phyloP scores from a whole-genome alignment of 1,284 basidiomycete species.

The Hypsizygus ulmarius region DNA sequence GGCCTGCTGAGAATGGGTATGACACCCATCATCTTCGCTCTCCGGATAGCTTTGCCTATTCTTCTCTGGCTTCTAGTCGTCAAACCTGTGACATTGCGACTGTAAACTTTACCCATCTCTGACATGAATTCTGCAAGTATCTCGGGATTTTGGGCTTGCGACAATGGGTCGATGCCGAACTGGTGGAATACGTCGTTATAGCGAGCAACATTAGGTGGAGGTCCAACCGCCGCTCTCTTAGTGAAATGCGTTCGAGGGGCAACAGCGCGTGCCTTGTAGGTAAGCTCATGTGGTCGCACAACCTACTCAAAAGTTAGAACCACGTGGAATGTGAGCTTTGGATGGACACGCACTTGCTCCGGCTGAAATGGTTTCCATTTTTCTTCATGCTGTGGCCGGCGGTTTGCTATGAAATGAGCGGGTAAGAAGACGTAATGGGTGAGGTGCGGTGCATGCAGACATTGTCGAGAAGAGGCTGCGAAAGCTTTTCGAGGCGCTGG shows the following conservation, averaged over 20 bases:
- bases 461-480: not conserved
- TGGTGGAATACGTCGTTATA: slow-evolving; percentile 67
- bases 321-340: slow-evolving; percentile 1
- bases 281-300: slow-evolving; percentile 45
- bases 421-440: not conserved
- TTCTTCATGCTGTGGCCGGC: not conserved
- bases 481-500: not conserved
- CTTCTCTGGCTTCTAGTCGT: slow-evolving; percentile 81
- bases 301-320: slow-evolving; percentile 30
- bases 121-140: slow-evolving; percentile 73
- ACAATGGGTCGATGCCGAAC: slow-evolving; percentile 66
- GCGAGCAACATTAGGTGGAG: slow-evolving; percentile 47
- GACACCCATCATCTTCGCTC: slow-evolving; percentile 92
- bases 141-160: slow-evolving; percentile 63
- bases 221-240: slow-evolving; percentile 45
- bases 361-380: slow-evolving; percentile 27
- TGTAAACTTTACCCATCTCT: slow-evolving; percentile 83
- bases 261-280: slow-evolving; percentile 37
- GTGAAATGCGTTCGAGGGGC: slow-evolving; percentile 15
- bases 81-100: slow-evolving; percentile 69
- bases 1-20: slow-evolving; percentile 65
- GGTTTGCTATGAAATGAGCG: not conserved
- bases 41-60: slow-evolving; percentile 84
- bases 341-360: slow-evolving; percentile 19
- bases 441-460: not conserved